A percentile compares a stretch with the other conserved stretches of the same genome.
These are phyloP conservation scores for Lipomyces oligophaga DNA, from an alignment of 805 yeast genomes.

Conservation along the genomic window DNA sequence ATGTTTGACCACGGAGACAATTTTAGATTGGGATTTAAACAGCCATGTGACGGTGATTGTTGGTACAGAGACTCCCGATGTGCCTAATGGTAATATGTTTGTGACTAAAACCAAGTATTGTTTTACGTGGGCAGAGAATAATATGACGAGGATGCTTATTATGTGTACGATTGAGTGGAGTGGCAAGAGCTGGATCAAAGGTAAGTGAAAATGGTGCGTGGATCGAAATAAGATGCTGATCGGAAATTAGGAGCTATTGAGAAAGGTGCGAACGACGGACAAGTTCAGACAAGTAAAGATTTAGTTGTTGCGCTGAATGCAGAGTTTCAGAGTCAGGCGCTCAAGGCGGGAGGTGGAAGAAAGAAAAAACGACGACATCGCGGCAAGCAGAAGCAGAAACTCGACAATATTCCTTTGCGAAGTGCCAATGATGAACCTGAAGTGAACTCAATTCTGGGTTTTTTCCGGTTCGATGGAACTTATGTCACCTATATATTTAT, in stretches of 20 bases:
- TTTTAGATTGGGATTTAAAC: conserved; percentile 53
- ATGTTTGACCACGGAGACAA: conserved; percentile 63
- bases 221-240: not conserved
- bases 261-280: conserved; percentile 78
- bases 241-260: conserved; percentile 55
- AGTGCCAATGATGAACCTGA: not conserved
- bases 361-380: conserved; percentile 19
- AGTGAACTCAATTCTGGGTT: not conserved
- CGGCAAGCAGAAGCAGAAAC: conserved; percentile 5
- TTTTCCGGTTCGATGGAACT: conserved; percentile 9
- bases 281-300: conserved; percentile 55
- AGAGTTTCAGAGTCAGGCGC: conserved; percentile 19
- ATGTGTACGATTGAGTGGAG: conserved; percentile 85
- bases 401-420: conserved; percentile 1
- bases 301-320: conserved; percentile 42
- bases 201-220: conserved; percentile 30
- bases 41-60: conserved; percentile 58
- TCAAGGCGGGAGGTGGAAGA: not conserved
- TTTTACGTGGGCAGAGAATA: conserved; percentile 68
- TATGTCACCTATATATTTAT: conserved; percentile 16
- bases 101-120: conserved; percentile 67
- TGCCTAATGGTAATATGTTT: conserved; percentile 86
- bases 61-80: conserved; percentile 80
- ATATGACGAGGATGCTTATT: conserved; percentile 56
- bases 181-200: conserved; percentile 87